Evolutionary conservation across 331 rosid species (phyloP), one percentile per base, ranked within the genome.

Genomic region (Quercus tomentella): DNA sequence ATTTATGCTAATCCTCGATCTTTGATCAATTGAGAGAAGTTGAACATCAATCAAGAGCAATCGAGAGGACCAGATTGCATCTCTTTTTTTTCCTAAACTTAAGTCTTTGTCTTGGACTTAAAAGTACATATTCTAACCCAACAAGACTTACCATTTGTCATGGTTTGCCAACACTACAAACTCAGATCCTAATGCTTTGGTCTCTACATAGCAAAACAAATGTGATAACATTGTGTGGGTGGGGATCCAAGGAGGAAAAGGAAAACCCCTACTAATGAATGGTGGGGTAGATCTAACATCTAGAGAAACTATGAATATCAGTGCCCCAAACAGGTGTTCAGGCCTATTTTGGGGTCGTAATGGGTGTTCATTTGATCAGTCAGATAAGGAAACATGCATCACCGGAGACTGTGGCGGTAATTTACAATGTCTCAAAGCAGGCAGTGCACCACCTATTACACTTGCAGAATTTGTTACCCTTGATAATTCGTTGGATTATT

Each of bases 221-320:
- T 87, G 91, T 5, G 81, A 54, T 65, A 71, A 79, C 72, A 83
- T 81, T 58, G 67, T 85, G 62, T 89, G 84, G 89, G 88, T 85
- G 2, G 86, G 86, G 57, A 81, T 89, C 52, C 88, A 81, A 78
- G 30, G 87, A 52, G 86, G 56, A 72, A 63, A 85, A 22, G 88
- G 91, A 56, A 83, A 72, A 12, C 84, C 88, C 43, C 84, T 61
- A 74, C 76, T 87, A 31, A 79, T 74, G 82, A 80, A 81, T 8
- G 85, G 85, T 4, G 91, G 93, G 56, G 0, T 79, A 43, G 37
- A 74, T 78, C 77, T 89, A 68, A 74, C 41, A 57, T 79, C 88
- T 7, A 75, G 79, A 10, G 55, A 80, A 26, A 23, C 74, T 11
- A 49, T 85, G 7, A 76, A 73, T 41, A 76, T 87, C 62, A 76